A percentile compares a stretch with the other conserved stretches of the same genome.
These are phyloP conservation scores for Massarina eburnea DNA, from an alignment of 2,329 filamentous ascomycete genomes.

Conservation along the genomic window DNA sequence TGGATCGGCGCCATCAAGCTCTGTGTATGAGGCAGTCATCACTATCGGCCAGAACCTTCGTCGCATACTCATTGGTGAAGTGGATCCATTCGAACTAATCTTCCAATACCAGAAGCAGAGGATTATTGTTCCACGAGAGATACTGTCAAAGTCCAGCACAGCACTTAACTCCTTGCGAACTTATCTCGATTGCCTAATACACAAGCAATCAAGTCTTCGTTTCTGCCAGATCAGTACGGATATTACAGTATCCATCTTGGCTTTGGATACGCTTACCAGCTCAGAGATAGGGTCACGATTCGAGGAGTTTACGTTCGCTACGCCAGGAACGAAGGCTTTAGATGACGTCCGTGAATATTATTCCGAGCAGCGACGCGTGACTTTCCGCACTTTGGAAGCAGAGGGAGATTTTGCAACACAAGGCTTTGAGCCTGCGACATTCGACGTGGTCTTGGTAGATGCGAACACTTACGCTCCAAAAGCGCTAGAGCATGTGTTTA, in stretches of 20 bases:
- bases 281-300: constrained; percentile 6
- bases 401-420: constrained; percentile 5
- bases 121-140: background rate
- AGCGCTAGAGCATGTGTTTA: constrained; percentile 5
- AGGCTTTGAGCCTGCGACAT: constrained; percentile 12
- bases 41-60: constrained; percentile 1
- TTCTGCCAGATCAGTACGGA: constrained; percentile 14
- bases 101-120: constrained; percentile 2
- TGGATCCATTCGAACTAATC: constrained; percentile 1
- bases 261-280: background rate
- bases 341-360: too few species aligned
- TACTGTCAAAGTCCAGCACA: background rate
- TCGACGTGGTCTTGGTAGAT: constrained; percentile 20
- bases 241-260: constrained; percentile 3
- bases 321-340: too few species aligned
- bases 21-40: background rate
- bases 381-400: constrained; percentile 13
- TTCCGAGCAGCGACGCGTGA: constrained; percentile 3
- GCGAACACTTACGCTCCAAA: constrained; percentile 14
- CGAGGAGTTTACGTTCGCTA: constrained; percentile 8
- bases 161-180: background rate
- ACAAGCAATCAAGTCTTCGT: constrained; percentile 9
- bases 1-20: background rate
- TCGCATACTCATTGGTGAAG: constrained; percentile 1
- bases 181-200: constrained; percentile 7